A percentile compares a stretch with the other conserved stretches of the same genome.
Evolutionary conservation across 495 filamentous ascomycete genomes (phyloP).

Genomic region (Tuber brumale): DNA sequence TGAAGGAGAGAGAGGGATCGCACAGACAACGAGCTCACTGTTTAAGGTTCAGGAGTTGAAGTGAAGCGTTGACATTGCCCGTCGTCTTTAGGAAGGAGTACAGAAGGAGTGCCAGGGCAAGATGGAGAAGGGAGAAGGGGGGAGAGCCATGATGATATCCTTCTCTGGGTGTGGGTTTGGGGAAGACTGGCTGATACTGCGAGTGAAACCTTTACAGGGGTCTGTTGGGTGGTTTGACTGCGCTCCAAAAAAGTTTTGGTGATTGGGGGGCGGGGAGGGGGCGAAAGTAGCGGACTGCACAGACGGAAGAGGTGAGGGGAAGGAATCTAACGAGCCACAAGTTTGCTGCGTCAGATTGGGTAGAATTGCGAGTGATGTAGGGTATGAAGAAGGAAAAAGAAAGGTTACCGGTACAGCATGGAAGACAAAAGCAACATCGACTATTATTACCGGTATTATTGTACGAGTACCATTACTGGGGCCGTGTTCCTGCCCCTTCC

Average conservation of each 20-base stretch:
- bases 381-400: not conserved
- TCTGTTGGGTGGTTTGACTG: not conserved
- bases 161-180: conserved; percentile 12
- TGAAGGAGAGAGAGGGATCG: conserved; percentile 25
- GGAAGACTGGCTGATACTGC: conserved; percentile 17
- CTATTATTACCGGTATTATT: too few relatives aligned
- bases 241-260: not conserved
- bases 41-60: conserved; percentile 13
- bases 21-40: conserved; percentile 20
- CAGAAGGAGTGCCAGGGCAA: conserved; percentile 7
- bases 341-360: not conserved
- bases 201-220: conserved; percentile 21
- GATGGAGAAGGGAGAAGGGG: conserved; percentile 14
- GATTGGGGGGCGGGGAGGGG: not conserved
- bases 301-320: not conserved
- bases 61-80: conserved; percentile 15
- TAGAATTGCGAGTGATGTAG: not conserved
- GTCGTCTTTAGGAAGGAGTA: conserved; percentile 22
- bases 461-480: not conserved
- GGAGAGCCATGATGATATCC: conserved; percentile 31
- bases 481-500: not conserved
- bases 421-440: not conserved
- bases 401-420: not conserved
- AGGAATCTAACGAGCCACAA: not conserved
- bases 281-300: not conserved